Conservation (phyloP, 1,139 yeast species). For the Yamadazyma sp. region DNA sequence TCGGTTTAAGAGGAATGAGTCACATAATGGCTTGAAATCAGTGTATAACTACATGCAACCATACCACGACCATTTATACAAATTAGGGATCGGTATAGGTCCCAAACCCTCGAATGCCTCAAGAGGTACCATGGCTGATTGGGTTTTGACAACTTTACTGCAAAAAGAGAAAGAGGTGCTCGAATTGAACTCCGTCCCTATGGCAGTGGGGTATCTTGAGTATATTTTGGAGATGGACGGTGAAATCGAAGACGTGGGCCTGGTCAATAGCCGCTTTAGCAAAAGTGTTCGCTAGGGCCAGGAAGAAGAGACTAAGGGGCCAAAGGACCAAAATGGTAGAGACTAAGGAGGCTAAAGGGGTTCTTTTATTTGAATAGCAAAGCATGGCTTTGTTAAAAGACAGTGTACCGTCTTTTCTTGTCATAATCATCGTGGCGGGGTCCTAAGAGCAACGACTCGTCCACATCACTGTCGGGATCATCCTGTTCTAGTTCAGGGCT, state of each 20-base stretch:
- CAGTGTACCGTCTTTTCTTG: slow-evolving; percentile 5
- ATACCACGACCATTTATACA: slow-evolving; percentile 19
- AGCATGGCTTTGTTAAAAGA: not conserved
- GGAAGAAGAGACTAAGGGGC: not conserved
- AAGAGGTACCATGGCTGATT: slow-evolving; percentile 35
- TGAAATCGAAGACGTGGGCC: slow-evolving; percentile 22
- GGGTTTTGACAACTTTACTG: slow-evolving; percentile 39
- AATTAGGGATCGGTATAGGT: slow-evolving; percentile 45
- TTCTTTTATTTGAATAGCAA: too few relatives aligned
- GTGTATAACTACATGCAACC: slow-evolving; percentile 16
- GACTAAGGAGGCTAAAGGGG: too few relatives aligned
- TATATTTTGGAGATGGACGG: slow-evolving; percentile 19
- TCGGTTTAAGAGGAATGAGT: slow-evolving; percentile 34
- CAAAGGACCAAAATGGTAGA: too few relatives aligned
- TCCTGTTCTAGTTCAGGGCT: slow-evolving; percentile 14
- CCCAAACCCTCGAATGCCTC: slow-evolving; percentile 42
- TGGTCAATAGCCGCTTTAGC: slow-evolving; percentile 19
- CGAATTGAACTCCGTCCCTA: slow-evolving; percentile 17
- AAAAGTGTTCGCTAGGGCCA: slow-evolving; percentile 3
- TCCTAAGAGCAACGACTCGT: not conserved
- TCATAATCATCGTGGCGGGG: not conserved
- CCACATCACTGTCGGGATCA: slow-evolving; percentile 1
- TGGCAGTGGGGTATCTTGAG: slow-evolving; percentile 20
- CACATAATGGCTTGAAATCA: slow-evolving; percentile 43
- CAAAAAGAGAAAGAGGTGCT: slow-evolving; percentile 20